Base-by-base conservation (phyloP, 306 rosid genomes). In the Hippophae gyantsensis region DNA sequence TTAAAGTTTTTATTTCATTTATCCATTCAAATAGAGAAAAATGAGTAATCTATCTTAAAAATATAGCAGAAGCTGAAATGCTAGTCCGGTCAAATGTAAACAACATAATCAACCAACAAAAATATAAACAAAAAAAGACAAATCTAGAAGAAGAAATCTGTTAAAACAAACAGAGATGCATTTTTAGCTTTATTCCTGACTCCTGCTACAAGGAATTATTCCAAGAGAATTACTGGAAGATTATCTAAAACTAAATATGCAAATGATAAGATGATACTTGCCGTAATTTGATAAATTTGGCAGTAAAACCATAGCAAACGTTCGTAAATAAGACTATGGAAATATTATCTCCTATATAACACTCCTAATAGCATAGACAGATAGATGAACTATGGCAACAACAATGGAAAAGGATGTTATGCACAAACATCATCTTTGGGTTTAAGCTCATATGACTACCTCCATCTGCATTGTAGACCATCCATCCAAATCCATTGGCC, bases 401-500 rank as follows among this genome's bases (percentile, higher is more conserved):
- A 63, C 7, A 2, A n/a, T 23, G 42, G 56, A 1, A 52, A 52
- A 42, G 14, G 9, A 26, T 5, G 1, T 1, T 7, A 41, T 11
- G 9, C 42, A 5, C 50, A 55, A 9, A n/a, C 38, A 32, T 0
- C 38, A 32, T 0, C 4, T n/a, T 53, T 45, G 0, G 4, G 14
- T 40, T 32, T 52, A 6, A 59, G 14, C 53, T 65, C 58, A 54
- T 46, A 58, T 60, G 3, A 32, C 38, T 72, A 87, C 96, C 96
- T 88, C 89, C 63, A 77, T 59, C 45, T 85, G 84, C 69, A 69
- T 69, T 45, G 74, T 63, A 69, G 87, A 81, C 94, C 94, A 88
- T 60, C 84, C 89, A 58, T 88, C 94, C 71, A 88, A 52, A 73
- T 85, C 94, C 82, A 83, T 85, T 13, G 84, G 76, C 68, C 83